Conservation (phyloP, 2,329 filamentous ascomycete genomes). For the Dactylellina drechsleri region DNA sequence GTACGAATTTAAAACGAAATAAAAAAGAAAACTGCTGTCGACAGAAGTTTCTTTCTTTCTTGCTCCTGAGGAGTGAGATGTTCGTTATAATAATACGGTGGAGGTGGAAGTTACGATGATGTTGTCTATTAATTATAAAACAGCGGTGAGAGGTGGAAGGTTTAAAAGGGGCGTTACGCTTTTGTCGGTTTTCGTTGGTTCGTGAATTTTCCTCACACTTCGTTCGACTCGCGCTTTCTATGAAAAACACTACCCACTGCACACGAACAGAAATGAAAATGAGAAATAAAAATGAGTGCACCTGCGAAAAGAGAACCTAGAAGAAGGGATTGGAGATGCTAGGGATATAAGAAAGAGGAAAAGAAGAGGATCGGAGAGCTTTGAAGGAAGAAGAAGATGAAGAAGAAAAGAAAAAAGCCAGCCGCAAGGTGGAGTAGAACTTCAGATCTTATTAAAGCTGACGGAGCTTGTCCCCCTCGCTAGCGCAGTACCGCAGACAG, state of each 20-base stretch:
- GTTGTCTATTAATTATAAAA: slow-evolving; percentile 6
- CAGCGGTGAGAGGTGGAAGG: slow-evolving; percentile 15
- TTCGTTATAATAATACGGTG: neutral
- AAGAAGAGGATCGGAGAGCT: neutral
- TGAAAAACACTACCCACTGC: slow-evolving; percentile 5
- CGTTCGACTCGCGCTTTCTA: neutral
- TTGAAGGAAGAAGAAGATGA: neutral
- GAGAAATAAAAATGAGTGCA: slow-evolving; percentile 2
- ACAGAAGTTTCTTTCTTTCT: neutral
- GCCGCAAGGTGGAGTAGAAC: slow-evolving; percentile 15
- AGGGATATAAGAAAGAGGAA: slow-evolving; percentile 27
- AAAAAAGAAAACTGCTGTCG: slow-evolving; percentile 17
- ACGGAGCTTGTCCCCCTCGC: slow-evolving; percentile 37
- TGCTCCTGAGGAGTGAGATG: too few species aligned
- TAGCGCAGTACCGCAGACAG: slow-evolving; percentile 28
- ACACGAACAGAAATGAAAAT: slow-evolving; percentile 2
- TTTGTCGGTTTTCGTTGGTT: slow-evolving; percentile 34
- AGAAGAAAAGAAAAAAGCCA: slow-evolving; percentile 7
- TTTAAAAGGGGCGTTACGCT: slow-evolving; percentile 49
- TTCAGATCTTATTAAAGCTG: slow-evolving; percentile 49
- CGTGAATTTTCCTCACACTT: slow-evolving; percentile 23
- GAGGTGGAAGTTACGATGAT: slow-evolving; percentile 5
- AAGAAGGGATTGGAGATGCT: slow-evolving; percentile 26
- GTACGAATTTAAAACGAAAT: neutral
- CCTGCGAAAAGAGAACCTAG: slow-evolving; percentile 4